Percentiles rank a stretch among this genome's conserved stretches.
Evolutionary conservation across 1,284 basidiomycete species (phyloP).

Genomic region (Pyrrhoderma lamaoense): DNA sequence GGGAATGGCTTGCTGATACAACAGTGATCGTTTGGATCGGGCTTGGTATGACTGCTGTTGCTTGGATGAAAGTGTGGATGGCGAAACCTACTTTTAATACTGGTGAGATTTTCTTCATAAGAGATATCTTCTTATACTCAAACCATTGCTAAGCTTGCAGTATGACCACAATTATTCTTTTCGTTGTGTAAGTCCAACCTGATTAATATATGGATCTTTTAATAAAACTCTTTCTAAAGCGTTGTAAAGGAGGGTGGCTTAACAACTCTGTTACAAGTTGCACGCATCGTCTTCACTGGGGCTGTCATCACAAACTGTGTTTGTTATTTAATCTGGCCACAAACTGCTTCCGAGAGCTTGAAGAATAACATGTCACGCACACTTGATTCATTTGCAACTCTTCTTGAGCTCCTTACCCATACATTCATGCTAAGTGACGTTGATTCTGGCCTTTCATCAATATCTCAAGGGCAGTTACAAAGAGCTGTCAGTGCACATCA

Average conservation of each 20-base stretch:
- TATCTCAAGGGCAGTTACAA: conserved; percentile 50
- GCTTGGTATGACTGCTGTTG: conserved; percentile 71
- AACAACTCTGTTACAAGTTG: conserved; percentile 64
- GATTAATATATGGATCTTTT: neutral
- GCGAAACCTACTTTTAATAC: conserved; percentile 86
- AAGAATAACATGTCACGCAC: conserved; percentile 82
- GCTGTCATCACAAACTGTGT: conserved; percentile 74
- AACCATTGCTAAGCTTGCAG: conserved; percentile 60
- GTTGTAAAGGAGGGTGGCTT: conserved; percentile 88
- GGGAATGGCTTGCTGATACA: conserved; percentile 61
- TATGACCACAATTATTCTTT: conserved; percentile 84
- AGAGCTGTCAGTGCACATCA: conserved; percentile 77
- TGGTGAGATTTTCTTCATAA: conserved; percentile 38
- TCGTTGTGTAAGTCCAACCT: conserved; percentile 62
- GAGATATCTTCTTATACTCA: neutral
- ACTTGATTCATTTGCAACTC: conserved; percentile 79
- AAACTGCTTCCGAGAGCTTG: conserved; percentile 76
- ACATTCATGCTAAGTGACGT: conserved; percentile 57
- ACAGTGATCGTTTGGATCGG: conserved; percentile 78
- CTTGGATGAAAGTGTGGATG: conserved; percentile 89
- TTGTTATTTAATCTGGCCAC: conserved; percentile 80
- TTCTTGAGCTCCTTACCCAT: conserved; percentile 72
- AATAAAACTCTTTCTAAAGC: conserved; percentile 30
- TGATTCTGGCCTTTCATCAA: conserved; percentile 36
- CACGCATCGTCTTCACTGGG: conserved; percentile 75